Conservation (phyloP, 139 green algal genomes). For the Picochlorum sp. region DNA sequence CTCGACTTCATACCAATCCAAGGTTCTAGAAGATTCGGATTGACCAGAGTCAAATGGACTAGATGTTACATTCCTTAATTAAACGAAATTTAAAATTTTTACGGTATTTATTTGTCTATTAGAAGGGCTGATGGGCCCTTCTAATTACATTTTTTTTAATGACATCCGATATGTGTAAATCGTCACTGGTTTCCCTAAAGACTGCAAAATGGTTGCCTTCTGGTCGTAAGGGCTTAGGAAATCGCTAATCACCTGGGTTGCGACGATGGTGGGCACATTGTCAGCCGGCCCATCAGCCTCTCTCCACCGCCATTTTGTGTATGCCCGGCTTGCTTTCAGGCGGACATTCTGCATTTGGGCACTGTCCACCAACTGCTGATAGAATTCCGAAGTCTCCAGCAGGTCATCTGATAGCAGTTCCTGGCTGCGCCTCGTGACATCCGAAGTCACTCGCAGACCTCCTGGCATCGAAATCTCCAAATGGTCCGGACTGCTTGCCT, state of each 20-base stretch:
- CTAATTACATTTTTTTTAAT: neutral
- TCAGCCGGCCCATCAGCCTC: conserved; percentile 11
- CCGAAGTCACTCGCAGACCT: conserved; percentile 29
- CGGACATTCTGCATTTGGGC: conserved; percentile 20
- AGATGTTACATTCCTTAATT: no score
- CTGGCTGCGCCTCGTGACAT: conserved; percentile 46
- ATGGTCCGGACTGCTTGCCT: conserved; percentile 58
- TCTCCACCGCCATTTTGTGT: conserved; percentile 79
- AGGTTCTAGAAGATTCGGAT: no score
- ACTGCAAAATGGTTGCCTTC: conserved; percentile 14
- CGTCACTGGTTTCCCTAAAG: conserved; percentile 47
- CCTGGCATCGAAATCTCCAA: conserved; percentile 43
- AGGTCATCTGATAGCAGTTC: conserved; percentile 24
- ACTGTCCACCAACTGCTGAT: conserved; percentile 39
- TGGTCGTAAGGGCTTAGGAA: conserved; percentile 67
- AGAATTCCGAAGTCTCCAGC: conserved; percentile 66
- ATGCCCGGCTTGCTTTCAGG: conserved; percentile 73
- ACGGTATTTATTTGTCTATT: no score
- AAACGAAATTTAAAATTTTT: no score
- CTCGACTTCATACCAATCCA: no score
- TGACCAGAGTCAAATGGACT: no score
- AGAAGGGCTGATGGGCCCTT: no score
- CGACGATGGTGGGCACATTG: conserved; percentile 52
- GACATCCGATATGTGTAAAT: conserved; percentile 64
- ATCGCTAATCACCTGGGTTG: conserved; percentile 73